Base-by-base conservation (phyloP, 805 yeast genomes). In the Metschnikowia aberdeeniae region DNA sequence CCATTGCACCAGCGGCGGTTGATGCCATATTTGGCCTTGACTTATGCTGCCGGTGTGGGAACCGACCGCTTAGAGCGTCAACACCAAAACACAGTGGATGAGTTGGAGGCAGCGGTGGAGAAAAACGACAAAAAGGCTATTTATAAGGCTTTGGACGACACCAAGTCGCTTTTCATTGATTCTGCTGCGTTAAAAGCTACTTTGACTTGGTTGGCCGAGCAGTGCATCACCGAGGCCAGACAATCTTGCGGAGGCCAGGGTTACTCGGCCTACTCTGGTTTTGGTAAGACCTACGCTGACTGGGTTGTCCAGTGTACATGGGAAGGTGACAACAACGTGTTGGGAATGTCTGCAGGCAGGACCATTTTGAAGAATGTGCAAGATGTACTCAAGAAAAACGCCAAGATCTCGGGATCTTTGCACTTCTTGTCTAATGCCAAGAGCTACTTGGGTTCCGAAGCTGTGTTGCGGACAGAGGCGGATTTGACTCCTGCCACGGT, bases 231-330 rank as follows among this genome's bases (percentile, higher is more conserved):
- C 47, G 67, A 72, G 55, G 47, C 65, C 32, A 65, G 76, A 57
- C 76, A 72, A 57, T 62, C 75, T 22, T 72, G 76, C 59, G 76
- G 76, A 56, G 76, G 76, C 42, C 75, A 67, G 54, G 76, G 76
- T 48, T 72, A 72, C 63, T 67, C 73, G 33, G 53, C 70, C 31
- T 72, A 72, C 61, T 63, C 62, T 49, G 76, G 75, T 20, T 72
- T 72, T 45, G 76, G 75, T 44, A 72, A 69, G 57, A 63, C 71
- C 34, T 68, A 62, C 47, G 69, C 66, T 36, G 76, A 72, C 46
- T 72, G 75, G 75, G 75, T 66, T 33, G 76, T 72, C 34, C 75
- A 70, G 59, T 68, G 75, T 59, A 72, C 76, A 27, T 72, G 76
- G 76, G 76, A 72, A 59, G 76, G 76, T 58, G 76, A 72, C 55